Percentiles rank a stretch among this genome's conserved stretches.
These are phyloP conservation scores for Colletotrichum sublineola DNA, from an alignment of 2,329 filamentous ascomycete genomes.

Conservation along the genomic window DNA sequence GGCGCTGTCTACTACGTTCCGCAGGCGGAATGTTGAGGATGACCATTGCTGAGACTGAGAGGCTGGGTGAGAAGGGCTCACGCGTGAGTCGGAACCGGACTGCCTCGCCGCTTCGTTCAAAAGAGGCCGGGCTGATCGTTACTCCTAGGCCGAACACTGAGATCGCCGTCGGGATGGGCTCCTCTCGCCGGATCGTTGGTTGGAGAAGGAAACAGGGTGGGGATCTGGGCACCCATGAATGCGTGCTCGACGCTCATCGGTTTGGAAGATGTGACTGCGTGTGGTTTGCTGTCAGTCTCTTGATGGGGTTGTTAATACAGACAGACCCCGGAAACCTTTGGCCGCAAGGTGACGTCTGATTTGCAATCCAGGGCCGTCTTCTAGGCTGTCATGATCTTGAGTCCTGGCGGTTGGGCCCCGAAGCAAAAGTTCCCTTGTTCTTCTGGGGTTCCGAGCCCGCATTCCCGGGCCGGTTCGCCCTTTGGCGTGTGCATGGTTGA, in stretches of 20 bases:
- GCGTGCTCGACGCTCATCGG: slow-evolving; percentile 19
- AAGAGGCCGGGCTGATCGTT: background rate
- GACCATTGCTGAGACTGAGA: slow-evolving; percentile 48
- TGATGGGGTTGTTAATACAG: background rate
- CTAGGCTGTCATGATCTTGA: background rate
- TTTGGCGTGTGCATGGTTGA: slow-evolving; percentile 24
- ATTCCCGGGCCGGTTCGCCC: slow-evolving; percentile 33
- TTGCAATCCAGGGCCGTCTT: background rate
- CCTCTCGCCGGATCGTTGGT: slow-evolving; percentile 54
- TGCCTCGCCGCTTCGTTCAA: background rate
- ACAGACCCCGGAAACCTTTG: too few species aligned
- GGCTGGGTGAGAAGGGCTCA: slow-evolving; percentile 51
- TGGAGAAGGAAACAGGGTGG: slow-evolving; percentile 55
- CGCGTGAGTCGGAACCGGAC: slow-evolving; percentile 48
- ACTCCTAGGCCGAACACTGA: slow-evolving; percentile 52
- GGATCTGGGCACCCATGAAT: slow-evolving; percentile 51
- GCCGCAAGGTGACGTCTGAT: background rate
- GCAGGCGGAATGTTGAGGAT: slow-evolving; percentile 51
- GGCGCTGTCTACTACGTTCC: slow-evolving; percentile 53
- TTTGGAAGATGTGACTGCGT: background rate
- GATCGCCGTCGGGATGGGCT: slow-evolving; percentile 52
- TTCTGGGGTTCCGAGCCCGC: slow-evolving; percentile 20
- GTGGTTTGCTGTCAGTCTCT: background rate
- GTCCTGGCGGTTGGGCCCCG: background rate
- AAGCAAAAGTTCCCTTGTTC: background rate